A percentile compares a stretch with the other conserved stretches of the same genome.
phyloP scores from a whole-genome alignment of 495 filamentous ascomycete species.

The Aspergillus indologenus region DNA sequence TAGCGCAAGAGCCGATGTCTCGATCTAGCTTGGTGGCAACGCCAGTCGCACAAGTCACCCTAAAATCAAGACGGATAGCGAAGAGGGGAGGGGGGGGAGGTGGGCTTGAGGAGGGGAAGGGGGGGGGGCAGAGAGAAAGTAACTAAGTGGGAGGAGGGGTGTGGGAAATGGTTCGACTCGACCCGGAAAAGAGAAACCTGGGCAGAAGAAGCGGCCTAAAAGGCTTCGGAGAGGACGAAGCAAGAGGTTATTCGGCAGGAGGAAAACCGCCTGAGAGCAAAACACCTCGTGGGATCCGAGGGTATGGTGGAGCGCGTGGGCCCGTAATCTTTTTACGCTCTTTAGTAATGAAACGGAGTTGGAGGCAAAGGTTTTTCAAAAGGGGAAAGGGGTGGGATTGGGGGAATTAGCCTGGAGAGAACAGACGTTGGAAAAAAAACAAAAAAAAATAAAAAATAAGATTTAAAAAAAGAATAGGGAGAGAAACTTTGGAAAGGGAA shows the following conservation, averaged over 20 bases:
- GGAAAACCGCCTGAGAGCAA: slow-evolving; percentile 20
- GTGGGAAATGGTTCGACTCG: slow-evolving; percentile 29
- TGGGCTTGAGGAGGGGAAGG: not conserved
- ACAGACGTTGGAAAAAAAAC: slow-evolving; percentile 13
- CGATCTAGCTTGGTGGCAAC: slow-evolving; percentile 15
- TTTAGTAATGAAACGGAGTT: slow-evolving; percentile 23
- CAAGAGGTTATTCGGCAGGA: slow-evolving; percentile 28
- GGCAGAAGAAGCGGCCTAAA: slow-evolving; percentile 31
- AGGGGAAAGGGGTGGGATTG: slow-evolving; percentile 20
- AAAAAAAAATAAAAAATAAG: slow-evolving; percentile 2
- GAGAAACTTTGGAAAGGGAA: too few species aligned
- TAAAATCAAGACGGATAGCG: slow-evolving; percentile 26
- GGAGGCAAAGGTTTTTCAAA: slow-evolving; percentile 5
- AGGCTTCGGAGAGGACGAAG: slow-evolving; percentile 23
- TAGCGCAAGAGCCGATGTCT: slow-evolving; percentile 30
- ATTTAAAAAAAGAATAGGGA: not conserved
- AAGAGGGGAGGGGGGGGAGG: not conserved
- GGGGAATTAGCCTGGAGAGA: slow-evolving; percentile 11
- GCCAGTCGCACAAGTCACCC: slow-evolving; percentile 29
- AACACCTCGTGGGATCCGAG: slow-evolving; percentile 46
- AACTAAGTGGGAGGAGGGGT: not conserved
- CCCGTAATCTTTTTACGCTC: slow-evolving; percentile 37
- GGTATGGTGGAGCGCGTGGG: slow-evolving; percentile 39
- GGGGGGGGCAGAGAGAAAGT: too few species aligned
- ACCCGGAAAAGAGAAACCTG: slow-evolving; percentile 30